Base-by-base conservation (phyloP, 306 rosid genomes). In the Cotoneaster glaucophyllus region DNA sequence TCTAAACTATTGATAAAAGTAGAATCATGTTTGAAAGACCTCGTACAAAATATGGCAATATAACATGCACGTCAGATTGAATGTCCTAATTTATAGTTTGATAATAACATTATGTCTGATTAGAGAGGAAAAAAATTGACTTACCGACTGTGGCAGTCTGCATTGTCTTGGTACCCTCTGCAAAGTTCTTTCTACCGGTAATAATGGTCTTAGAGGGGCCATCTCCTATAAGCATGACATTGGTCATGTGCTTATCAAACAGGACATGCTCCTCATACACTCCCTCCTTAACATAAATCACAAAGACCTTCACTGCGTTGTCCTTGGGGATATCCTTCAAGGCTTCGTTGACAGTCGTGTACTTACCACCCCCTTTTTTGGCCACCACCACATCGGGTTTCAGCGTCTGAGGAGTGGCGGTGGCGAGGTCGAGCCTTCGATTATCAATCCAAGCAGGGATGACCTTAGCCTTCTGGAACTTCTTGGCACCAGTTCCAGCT, bases 261-360 rank as follows among this genome's bases (percentile, higher is more conserved):
- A 28, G 5, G 2, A 91, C 89, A 9, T 43, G 24, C 80, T 90
- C 96, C 0, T 25, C 31, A 26, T 91, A 94, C 28, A 86, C 71
- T 7, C 98, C 98, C 4, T 75, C 89, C 82, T 90, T 91, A 24
- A 94, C 76, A 34, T 94, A 44, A 50, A 94, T 91, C 25, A 94
- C 93, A 78, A 91, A 91, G 6, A 86, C 79, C 44, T 37, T 48
- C 18, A 54, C 53, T 4, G 7, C 57, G 58, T 82, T 84, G 9
- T 75, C 57, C 62, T 68, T 74, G 0, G 97, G 97, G 44, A 94
- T 71, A 1, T 79, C 84, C 29, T 67, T 62, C 22, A 94, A 69
- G 3, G 97, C 96, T 8, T 91, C 94, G 5, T 17, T 81, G 14
- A 94, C 34, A 5, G 91, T 85, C 31, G 45, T 90, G 66, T 84